A percentile compares a stretch with the other conserved stretches of the same genome.
These are phyloP conservation scores for Kodamaea anthophila DNA, from an alignment of 1,139 yeast species.

Conservation along the genomic window DNA sequence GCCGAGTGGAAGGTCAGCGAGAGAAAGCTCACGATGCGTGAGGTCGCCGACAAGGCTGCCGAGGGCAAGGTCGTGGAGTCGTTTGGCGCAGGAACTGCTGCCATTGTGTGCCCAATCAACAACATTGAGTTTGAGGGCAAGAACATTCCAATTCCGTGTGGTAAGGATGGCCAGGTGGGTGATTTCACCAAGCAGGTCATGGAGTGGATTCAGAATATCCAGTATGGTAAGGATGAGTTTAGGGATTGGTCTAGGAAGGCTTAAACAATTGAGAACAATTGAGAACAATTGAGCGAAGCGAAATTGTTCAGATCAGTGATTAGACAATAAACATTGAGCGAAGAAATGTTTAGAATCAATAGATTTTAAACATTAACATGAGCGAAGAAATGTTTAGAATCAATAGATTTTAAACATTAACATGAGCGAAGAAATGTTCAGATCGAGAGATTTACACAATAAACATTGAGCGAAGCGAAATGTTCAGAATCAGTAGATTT, in stretches of 20 bases:
- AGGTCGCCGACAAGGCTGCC: slow-evolving; percentile 26
- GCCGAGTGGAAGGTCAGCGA: slow-evolving; percentile 53
- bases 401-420: too few species aligned
- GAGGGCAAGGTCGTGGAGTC: slow-evolving; percentile 37
- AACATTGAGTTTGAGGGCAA: slow-evolving; percentile 28
- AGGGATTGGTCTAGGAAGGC: slow-evolving; percentile 14
- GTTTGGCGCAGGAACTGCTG: slow-evolving; percentile 40
- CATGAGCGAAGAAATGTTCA: too few species aligned
- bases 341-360: too few species aligned
- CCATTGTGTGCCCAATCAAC: slow-evolving; percentile 33
- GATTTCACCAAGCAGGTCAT: slow-evolving; percentile 23
- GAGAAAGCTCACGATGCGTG: slow-evolving; percentile 30
- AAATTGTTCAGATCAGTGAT: too few species aligned
- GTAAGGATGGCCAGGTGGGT: slow-evolving; percentile 22
- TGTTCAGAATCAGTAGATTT: too few species aligned
- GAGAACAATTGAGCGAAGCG: too few species aligned
- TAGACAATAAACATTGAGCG: too few species aligned
- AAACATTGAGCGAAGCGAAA: too few species aligned
- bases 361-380: too few species aligned
- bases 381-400: too few species aligned
- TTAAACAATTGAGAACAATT: too few species aligned
- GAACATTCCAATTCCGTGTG: slow-evolving; percentile 26
- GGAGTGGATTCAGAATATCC: slow-evolving; percentile 25
- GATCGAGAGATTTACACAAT: too few species aligned
- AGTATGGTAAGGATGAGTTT: slow-evolving; percentile 25